Base-by-base conservation (phyloP, 1,284 basidiomycete species). In the Crepidotus sp. region DNA sequence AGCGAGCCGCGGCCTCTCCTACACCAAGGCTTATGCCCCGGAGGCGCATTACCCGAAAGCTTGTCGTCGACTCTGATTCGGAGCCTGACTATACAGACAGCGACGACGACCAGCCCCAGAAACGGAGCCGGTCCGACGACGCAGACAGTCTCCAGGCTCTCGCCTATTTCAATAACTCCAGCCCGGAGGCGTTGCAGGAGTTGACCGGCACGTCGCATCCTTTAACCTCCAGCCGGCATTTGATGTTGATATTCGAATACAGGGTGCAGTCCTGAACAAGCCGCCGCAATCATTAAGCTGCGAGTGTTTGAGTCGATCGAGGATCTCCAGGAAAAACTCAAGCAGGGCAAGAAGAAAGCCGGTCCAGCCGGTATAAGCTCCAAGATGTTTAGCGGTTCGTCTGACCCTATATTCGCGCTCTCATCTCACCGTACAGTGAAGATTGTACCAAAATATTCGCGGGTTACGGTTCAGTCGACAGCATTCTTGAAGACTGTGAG, bases 401-500 rank as follows among this genome's bases (percentile, higher is more conserved):
- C n/a, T n/a, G n/a, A n/a, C n/a, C n/a, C n/a, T n/a, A n/a, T n/a
- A n/a, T n/a, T n/a, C n/a, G n/a, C n/a, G n/a, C n/a, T n/a, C n/a
- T n/a, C n/a, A n/a, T n/a, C n/a, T n/a, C n/a, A n/a, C n/a, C n/a
- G n/a, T n/a, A n/a, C n/a, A n/a, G n/a, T n/a, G n/a, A 94, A 56
- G 89, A 95, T 53, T 94, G 89, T 60, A 78, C 80, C 42, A 77
- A 83, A 40, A 87, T 98, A 54, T 87, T 97, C 64, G 74, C 83
- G 51, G 92, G 92, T 2, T 98, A 97, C 59, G 80, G 83, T 14
- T 79, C 84, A 45, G 94, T 98, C 43, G 96, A 99, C 62, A 74
- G 73, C 51, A 84, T 98, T 51, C 75, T 99, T 11, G 80, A 81
- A 58, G 77, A 84, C 48, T 98, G 95, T 62, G 94, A 97, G 61